Base-by-base conservation (phyloP, 2,329 filamentous ascomycete species). In the Scedosporium aurantiacum region DNA sequence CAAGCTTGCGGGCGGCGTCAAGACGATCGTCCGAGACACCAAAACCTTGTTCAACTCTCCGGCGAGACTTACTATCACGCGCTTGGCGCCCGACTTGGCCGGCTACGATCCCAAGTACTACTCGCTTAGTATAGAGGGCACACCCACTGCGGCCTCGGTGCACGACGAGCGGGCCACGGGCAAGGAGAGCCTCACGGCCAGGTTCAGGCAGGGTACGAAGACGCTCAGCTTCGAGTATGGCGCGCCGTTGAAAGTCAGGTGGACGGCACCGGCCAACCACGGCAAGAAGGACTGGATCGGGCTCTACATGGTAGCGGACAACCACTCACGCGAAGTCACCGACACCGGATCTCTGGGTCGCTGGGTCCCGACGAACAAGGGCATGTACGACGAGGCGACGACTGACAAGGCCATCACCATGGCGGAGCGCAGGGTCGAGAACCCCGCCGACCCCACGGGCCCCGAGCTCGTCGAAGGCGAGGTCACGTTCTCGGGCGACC, bases 281-380 rank as follows among this genome's bases (percentile, higher is more conserved):
- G 87, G 86, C 75, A 91, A 89, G 71, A 89, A 88, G 68, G 94
- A 99, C 73, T 99, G 94, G 94, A 86, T 99, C 60, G 93, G 93
- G 3, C 80, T 99, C 5, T 99, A 97, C 77, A 91, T 92, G 83
- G 91, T 99, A 2, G 91, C 91, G 2, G 93, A 97, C 74, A 99
- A 97, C 70, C 83, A 86, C 5, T 94, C 90, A 6, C 85, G 93
- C 47, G 90, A 96, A 45, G 78, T 87, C 14, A 96, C 94, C 2
- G 86, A 90, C 60, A 84, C 97, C 8, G 85, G 90, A 3, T 95
- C 91, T 1, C 85, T 93, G 61, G 92, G 93, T 43, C 86, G 94
- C 62, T 99, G 94, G 94, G 80, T 91, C 40, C 89, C 92, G 0
- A 92, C 89, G 0, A 90, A 87, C 63, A 79, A 83, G 3, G 88